Evolutionary conservation across 164 flowering plant species (phyloP), one percentile per base, ranked within the genome.

Genomic region (Malania oleifera): DNA sequence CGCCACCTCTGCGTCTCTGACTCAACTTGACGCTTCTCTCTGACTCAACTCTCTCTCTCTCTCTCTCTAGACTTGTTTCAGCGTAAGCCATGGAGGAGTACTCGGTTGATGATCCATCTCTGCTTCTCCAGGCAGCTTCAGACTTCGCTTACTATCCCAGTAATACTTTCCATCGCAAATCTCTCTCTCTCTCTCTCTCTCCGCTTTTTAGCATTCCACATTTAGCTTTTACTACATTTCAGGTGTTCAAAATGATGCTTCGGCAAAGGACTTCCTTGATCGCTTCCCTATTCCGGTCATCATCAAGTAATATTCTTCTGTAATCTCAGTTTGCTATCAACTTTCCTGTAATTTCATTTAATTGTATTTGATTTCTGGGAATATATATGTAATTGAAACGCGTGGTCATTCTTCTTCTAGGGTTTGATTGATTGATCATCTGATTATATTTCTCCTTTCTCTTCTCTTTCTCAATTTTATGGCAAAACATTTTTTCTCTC

Each of bases 261-360:
- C 90, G 0, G 83, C 58, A 5, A 76, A 77, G 66, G 78, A 74
- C 5, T 83, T 89, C 23, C 90, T 89, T 6, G 64, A 71, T 29
- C 84, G 78, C 1, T 89, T 82, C 52, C 97, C 97, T 23, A 91
- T 87, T 37, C 80, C 86, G 1, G 72, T 79, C 59, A 78, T 87
- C 27, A 58, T 89, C 73, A 79, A 67, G 97, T 89, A 68, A 29
- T 8, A 7, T 45, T 46, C 15, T 1, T n/a, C n/a, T n/a, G 49
- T n/a, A n/a, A n/a, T n/a, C n/a, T n/a, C n/a, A n/a, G n/a, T n/a
- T n/a, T n/a, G n/a, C n/a, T n/a, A n/a, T n/a, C n/a, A n/a, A n/a
- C n/a, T n/a, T n/a, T n/a, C n/a, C n/a, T n/a, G n/a, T n/a, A n/a
- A n/a, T n/a, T n/a, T n/a, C n/a, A n/a, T n/a, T n/a, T n/a, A n/a